These are phyloP conservation scores for Kluyveromyces lactis DNA, from an alignment of 805 yeast genomes.

Conservation along the genomic window DNA sequence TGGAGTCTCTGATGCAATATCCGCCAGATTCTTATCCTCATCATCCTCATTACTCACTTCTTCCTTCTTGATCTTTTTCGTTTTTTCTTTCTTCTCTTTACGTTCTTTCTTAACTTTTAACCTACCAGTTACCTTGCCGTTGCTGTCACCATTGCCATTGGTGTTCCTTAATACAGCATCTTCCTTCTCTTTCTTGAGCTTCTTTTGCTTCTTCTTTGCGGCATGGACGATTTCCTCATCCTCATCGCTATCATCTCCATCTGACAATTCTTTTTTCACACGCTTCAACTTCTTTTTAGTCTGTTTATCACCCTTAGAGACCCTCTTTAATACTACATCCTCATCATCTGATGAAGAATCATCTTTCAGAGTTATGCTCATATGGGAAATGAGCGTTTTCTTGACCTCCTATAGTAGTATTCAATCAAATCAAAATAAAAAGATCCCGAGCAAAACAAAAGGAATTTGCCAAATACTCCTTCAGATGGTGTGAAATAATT, in stretches of 20 bases:
- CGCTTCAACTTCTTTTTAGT: conserved; percentile 5
- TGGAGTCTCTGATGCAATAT: not conserved
- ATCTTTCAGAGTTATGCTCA: conserved; percentile 6
- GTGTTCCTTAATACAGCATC: conserved; percentile 9
- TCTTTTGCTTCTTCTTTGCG: conserved; percentile 11
- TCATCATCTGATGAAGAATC: conserved; percentile 8
- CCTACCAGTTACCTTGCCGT: conserved; percentile 1
- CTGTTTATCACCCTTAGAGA: conserved; percentile 5
- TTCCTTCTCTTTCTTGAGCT: conserved; percentile 10
- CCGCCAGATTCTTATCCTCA: conserved; percentile 5
- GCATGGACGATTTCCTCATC: conserved; percentile 12
- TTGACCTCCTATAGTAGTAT: no score
- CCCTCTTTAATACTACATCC: conserved; percentile 6
- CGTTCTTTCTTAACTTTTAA: conserved; percentile 6
- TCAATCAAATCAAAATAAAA: not conserved
- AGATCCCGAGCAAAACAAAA: no score
- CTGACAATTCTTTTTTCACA: conserved; percentile 6
- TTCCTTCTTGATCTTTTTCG: conserved; percentile 7
- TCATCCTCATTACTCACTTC: conserved; percentile 12
- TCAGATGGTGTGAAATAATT: no score
- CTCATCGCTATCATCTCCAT: conserved; percentile 3
- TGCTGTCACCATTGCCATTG: conserved; percentile 11
- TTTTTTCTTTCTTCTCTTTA: conserved; percentile 6
- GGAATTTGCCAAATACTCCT: no score
- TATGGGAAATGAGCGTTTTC: not conserved